A percentile compares a stretch with the other conserved stretches of the same genome.
Conservation (phyloP, 2,329 filamentous ascomycete genomes). For the Dryadomyces sulphureus region DNA sequence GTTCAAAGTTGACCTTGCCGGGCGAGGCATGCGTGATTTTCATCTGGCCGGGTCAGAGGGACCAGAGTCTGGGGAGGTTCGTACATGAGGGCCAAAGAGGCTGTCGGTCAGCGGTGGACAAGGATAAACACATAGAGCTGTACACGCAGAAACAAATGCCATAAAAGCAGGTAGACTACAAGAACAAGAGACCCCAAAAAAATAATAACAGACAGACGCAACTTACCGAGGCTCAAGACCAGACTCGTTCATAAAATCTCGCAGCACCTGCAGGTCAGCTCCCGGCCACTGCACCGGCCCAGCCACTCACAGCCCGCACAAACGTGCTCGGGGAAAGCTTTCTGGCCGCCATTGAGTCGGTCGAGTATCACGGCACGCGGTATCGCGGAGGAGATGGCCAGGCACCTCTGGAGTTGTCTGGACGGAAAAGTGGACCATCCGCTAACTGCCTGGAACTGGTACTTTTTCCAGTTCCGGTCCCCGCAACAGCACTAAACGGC, state of each 20-base stretch:
- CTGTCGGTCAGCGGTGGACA: too few relatives aligned
- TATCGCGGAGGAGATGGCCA: background rate
- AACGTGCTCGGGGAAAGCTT: constrained; percentile 18
- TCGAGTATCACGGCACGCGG: background rate
- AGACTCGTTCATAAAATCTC: constrained; percentile 73
- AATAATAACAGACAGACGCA: too few relatives aligned
- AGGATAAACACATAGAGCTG: too few relatives aligned
- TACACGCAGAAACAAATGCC: too few relatives aligned
- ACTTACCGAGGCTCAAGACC: constrained; percentile 88
- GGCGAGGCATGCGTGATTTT: constrained; percentile 48
- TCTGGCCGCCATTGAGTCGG: constrained; percentile 13
- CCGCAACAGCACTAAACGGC: background rate
- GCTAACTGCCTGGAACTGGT: background rate
- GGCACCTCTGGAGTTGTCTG: too few relatives aligned
- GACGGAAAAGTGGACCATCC: background rate
- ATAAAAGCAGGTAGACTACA: too few relatives aligned
- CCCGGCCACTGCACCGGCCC: background rate
- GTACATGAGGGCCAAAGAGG: constrained; percentile 26
- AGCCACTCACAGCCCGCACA: constrained; percentile 16
- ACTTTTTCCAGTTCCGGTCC: constrained; percentile 1
- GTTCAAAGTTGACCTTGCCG: constrained; percentile 60
- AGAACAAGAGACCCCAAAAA: too few relatives aligned
- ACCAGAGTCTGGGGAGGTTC: constrained; percentile 1
- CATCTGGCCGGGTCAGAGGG: constrained; percentile 31
- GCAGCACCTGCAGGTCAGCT: constrained; percentile 54